Evolutionary conservation across 805 yeast species (phyloP), one percentile per base, ranked within the genome.

Genomic region (Cyberlindnera japonica): DNA sequence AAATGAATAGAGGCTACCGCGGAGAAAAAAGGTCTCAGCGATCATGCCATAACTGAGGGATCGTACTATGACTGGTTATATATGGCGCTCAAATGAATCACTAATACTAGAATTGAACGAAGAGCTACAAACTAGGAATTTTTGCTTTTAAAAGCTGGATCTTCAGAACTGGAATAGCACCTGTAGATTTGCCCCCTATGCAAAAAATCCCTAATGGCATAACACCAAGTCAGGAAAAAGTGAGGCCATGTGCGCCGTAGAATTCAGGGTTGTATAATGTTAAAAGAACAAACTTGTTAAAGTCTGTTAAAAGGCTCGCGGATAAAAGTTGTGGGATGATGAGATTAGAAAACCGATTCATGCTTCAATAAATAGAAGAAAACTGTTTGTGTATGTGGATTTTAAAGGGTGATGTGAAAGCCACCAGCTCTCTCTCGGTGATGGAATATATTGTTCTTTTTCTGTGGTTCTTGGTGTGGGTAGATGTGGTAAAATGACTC

Each of bases 351-450:
- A 35, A 23, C 31, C 17, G 13, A 7, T 16, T 35, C 11, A 36
- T 36, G 39, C 39, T 36, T 36, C 39, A 36, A 36, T 40, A 41
- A 41, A 41, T 41, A 41, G 38, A 37, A 35, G 33, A 35, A 18
- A 23, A 28, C 30, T 30, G 31, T 37, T 20, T 24, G 27, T 21
- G 14, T 33, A 26, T 23, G 22, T 29, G 29, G 26, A 14, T 18
- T 7, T 6, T 23, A 10, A 5, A 6, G 12, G 34, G 16, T n/a
- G 9, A 19, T 31, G 23, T 7, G 15, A 25, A 7, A 18, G 17
- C 14, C 34, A 20, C 34, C 35, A 15, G 35, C n/a, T 22, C 35
- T 32, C 35, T 32, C 26, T 20, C 22, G n/a, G 26, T 18, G 16
- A n/a, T 32, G 19, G 16, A 11, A 9, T 30, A 21, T 12, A 6